Evolutionary conservation across 352 stramenopile species (phyloP), one percentile per base, ranked within the genome.

Genomic region (Phytophthora idaei): DNA sequence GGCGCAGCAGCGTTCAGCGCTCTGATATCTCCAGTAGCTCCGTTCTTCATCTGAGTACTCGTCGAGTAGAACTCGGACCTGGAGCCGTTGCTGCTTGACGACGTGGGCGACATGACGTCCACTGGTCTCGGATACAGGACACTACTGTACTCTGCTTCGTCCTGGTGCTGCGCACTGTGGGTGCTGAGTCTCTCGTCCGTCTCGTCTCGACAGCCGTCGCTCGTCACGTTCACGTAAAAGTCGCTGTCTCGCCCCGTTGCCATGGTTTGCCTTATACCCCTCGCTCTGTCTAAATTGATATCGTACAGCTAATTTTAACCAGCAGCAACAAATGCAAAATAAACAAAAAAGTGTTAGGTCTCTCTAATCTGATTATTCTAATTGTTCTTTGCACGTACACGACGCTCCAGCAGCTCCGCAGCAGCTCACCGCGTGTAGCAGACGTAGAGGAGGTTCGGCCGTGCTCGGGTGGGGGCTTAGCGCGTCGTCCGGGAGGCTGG

Each of bases 41-140:
- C 17, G 27, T 47, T 12, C 44, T 55, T 41, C 34, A 50, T 51
- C 28, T 64, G 17, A 17, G 67, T 17, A 1, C 21, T 28, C 28
- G 57, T 39, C 7, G 60, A 29, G 48, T 65, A 74, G 34, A 69
- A 57, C 34, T 85, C 80, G 5, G 55, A 28, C 8, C 39, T 69
- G 12, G 80, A 89, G 10, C 67, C 78, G 44, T 87, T 85, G 62
- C 78, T 89, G 37, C 80, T 87, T 17, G 80, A 87, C 0, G 80
- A 89, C 10, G 80, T 86, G 14, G 80, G 77, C 46, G 80, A 89
- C 48, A 76, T 74, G 44, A 71, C 52, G 29, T 84, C 73, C 64
- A 71, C 12, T 6, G 54, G 57, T 48, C 57, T 68, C 27, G 70
- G 39, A 42, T 69, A 79, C 44, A 78, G 45, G 4, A 76, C 69